phyloP scores from a whole-genome alignment of 2,329 filamentous ascomycete species.

The Lasiodiplodia gonubiensis region DNA sequence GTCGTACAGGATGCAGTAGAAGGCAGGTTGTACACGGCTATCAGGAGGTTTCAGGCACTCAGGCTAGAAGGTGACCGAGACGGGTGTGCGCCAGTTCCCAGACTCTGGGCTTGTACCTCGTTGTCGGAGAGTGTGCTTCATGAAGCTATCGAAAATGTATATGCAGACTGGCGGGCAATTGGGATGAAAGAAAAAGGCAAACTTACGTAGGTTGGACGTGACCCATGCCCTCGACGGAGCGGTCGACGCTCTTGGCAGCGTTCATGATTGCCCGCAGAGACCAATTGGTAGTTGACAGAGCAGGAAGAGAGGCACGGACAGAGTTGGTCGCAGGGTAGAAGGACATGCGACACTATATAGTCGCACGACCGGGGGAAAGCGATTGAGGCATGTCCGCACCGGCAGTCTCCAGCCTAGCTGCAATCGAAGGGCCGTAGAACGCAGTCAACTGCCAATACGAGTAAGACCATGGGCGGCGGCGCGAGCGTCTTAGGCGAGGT shows the following conservation, averaged over 20 bases:
- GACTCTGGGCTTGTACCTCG: no score
- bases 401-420: not conserved
- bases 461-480: conserved; percentile 18
- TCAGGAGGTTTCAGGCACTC: not conserved
- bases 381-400: not conserved
- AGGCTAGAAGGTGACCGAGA: not conserved
- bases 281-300: not conserved
- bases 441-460: conserved; percentile 27
- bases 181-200: not conserved
- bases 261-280: conserved; percentile 30
- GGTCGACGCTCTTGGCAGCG: conserved; percentile 40
- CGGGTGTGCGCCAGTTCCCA: no score
- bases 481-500: not conserved
- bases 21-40: not conserved
- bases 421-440: conserved; percentile 28
- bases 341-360: conserved; percentile 20
- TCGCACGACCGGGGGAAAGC: conserved; percentile 7
- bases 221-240: conserved; percentile 37
- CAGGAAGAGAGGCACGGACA: not conserved
- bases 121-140: no score
- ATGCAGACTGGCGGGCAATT: no score
- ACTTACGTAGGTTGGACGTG: conserved; percentile 12
- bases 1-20: conserved; percentile 2
- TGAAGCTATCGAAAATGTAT: not conserved
- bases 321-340: not conserved